A percentile compares a stretch with the other conserved stretches of the same genome.
Conservation (phyloP, 805 yeast species). For the Saturnispora sekii region DNA sequence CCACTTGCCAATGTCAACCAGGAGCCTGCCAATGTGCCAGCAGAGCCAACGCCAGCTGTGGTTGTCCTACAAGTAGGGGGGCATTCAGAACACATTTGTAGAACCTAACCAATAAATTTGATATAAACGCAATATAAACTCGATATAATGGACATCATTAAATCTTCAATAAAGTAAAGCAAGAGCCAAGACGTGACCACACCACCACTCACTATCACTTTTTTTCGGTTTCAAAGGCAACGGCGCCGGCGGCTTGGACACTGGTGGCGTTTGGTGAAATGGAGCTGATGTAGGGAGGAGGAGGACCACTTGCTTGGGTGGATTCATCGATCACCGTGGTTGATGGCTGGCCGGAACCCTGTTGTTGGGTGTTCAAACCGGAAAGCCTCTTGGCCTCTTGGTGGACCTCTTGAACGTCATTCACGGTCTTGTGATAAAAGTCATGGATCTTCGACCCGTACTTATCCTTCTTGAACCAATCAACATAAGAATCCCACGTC, state of each 20-base stretch:
- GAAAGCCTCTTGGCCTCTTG: conserved; percentile 66
- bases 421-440: conserved; percentile 47
- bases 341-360: conserved; percentile 5
- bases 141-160: not conserved
- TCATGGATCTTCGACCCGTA: conserved; percentile 52
- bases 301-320: not conserved
- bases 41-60: conserved; percentile 4
- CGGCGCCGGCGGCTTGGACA: conserved; percentile 18
- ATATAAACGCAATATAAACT: no score
- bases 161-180: not conserved
- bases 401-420: conserved; percentile 56
- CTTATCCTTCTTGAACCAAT: conserved; percentile 35
- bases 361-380: conserved; percentile 36
- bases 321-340: conserved; percentile 11
- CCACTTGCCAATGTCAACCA: conserved; percentile 4
- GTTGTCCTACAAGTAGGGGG: not conserved
- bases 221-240: conserved; percentile 18
- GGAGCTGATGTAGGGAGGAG: conserved; percentile 13
- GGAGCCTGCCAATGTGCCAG: conserved; percentile 5
- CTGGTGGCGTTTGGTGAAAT: conserved; percentile 17
- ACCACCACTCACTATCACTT: conserved; percentile 7
- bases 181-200: not conserved
- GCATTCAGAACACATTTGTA: conserved; percentile 6
- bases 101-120: no score
- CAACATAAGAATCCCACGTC: conserved; percentile 36